Conservation (phyloP, 352 stramenopile genomes). For the Globisporangium nagaii region DNA sequence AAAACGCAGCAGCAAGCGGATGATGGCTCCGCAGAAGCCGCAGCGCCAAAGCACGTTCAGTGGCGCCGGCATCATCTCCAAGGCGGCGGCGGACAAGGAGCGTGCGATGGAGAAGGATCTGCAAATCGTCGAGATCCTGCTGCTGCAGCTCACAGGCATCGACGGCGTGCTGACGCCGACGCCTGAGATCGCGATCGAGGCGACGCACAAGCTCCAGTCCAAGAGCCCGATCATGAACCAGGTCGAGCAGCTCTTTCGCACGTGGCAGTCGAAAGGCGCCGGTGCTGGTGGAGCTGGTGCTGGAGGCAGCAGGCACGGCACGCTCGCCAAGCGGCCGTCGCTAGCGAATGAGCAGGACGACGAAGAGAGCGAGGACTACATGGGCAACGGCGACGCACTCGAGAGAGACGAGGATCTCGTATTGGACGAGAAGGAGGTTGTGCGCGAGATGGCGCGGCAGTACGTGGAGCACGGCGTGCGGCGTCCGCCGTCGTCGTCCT, state of each 20-base stretch:
- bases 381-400: constrained; percentile 7
- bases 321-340: background rate
- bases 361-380: constrained; percentile 21
- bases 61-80: background rate
- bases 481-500: constrained; percentile 7
- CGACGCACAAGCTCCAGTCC: constrained; percentile 14
- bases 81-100: background rate
- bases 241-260: constrained; percentile 28
- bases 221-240: constrained; percentile 25
- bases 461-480: constrained; percentile 15
- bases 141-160: constrained; percentile 29
- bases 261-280: constrained; percentile 26
- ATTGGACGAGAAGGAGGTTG: constrained; percentile 16
- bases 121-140: constrained; percentile 26
- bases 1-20: background rate
- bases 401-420: constrained; percentile 8
- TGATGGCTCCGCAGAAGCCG: background rate
- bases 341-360: background rate
- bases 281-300: too few relatives aligned
- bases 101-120: constrained; percentile 4
- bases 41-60: constrained; percentile 1
- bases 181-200: constrained; percentile 20
- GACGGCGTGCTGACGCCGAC: constrained; percentile 24
- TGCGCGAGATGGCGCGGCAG: constrained; percentile 20
- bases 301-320: background rate